Evolutionary conservation across 345 rosid genomes (phyloP), one percentile per base, ranked within the genome.

Genomic region (Combretum micranthum): DNA sequence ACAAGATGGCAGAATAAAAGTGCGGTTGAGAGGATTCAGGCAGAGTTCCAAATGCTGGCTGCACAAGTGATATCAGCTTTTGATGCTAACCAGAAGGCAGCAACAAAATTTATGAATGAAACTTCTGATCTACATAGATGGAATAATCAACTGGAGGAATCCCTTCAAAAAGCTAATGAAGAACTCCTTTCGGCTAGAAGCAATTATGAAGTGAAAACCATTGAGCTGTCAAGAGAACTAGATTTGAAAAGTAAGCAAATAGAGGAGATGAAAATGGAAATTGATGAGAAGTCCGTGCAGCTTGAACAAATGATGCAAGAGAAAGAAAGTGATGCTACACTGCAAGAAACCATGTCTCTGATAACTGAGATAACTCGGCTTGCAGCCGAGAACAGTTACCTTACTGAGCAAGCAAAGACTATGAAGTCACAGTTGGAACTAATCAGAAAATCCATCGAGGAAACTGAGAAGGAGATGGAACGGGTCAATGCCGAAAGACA

Each of bases 1-100:
- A 64, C 58, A 37, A 72, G 70, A 64, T 58, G 67, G 75, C 64
- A 66, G 44, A 69, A 69, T 52, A 64, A 64, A 18, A 49, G 53
- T 64, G 63, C 68, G 18, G 80, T 77, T 18, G 77, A 64, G 64
- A 78, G 63, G 63, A 59, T 78, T n/a, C 83, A 71, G 61, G 80
- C 72, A 59, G 80, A 78, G 55, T 66, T 78, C 52, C 59, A 64
- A 45, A 72, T 47, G 64, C 62, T 78, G 14, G 63, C 75, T n/a
- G 22, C 52, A 44, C 77, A 75, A 59, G 67, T 78, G 77, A 61
- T 65, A 17, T 66, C 70, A 2, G 67, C 76, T 20, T 67, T 78
- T 42, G 77, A 72, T 16, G 80, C 67, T 20, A 78, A 78, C 37
- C 76, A 77, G 72, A 71, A 63, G 71, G 74, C 69, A 52, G 74